Conservation (phyloP, 2,329 filamentous ascomycete species). For the Fusarium robinianum region DNA sequence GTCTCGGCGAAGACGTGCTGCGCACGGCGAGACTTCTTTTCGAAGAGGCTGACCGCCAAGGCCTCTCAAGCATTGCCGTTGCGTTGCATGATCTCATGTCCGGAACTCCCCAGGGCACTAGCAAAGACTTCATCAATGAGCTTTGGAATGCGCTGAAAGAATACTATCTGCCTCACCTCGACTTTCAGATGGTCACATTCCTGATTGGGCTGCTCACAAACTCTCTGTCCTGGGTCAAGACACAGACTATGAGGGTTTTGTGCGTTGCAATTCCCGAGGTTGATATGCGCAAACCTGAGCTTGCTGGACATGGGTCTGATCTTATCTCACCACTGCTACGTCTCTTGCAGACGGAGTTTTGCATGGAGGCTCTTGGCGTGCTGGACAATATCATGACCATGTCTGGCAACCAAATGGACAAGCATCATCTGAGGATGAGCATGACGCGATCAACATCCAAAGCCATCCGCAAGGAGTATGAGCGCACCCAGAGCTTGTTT, state of each 20-base stretch:
- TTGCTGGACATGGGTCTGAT: conserved; percentile 89
- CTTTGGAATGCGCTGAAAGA: conserved; percentile 75
- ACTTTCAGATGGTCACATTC: conserved; percentile 86
- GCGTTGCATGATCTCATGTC: conserved; percentile 73
- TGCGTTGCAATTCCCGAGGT: conserved; percentile 84
- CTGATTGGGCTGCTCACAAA: conserved; percentile 92
- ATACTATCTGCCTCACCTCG: conserved; percentile 78
- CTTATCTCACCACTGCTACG: conserved; percentile 90
- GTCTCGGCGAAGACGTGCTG: conserved; percentile 59
- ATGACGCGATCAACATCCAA: conserved; percentile 90
- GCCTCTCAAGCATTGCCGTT: conserved; percentile 67
- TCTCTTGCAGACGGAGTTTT: conserved; percentile 89
- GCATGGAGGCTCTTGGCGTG: conserved; percentile 87
- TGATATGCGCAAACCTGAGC: conserved; percentile 89
- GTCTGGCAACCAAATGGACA: conserved; percentile 88
- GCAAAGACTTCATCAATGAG: conserved; percentile 76
- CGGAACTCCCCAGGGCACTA: conserved; percentile 66
- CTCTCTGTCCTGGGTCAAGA: conserved; percentile 83
- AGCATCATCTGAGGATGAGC: conserved; percentile 95
- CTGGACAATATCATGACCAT: conserved; percentile 95
- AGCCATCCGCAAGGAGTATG: conserved; percentile 89
- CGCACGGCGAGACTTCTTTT: conserved; percentile 72
- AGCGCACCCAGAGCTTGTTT: conserved; percentile 90
- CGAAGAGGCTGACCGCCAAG: conserved; percentile 73
- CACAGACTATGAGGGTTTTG: conserved; percentile 90